A percentile compares a stretch with the other conserved stretches of the same genome.
Evolutionary conservation across 306 rosid species (phyloP).

Genomic region (Gillenia trifoliata): DNA sequence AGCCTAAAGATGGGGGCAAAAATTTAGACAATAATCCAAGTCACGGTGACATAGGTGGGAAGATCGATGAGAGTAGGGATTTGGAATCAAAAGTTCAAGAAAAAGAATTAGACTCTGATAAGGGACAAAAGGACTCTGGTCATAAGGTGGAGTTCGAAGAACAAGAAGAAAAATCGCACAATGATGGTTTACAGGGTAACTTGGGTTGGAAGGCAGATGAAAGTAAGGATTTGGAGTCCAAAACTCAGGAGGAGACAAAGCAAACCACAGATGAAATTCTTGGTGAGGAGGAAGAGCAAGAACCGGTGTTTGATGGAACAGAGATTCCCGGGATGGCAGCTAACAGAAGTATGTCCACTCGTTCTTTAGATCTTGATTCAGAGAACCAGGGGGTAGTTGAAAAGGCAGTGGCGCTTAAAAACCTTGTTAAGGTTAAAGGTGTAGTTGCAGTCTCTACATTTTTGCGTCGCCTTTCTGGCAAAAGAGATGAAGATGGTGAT

Average conservation of each 20-base stretch:
- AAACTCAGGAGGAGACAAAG: slow-evolving; percentile 12
- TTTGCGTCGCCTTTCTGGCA: slow-evolving; percentile 76
- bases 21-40: slow-evolving; percentile 10
- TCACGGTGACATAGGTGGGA: slow-evolving; percentile 4
- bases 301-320: slow-evolving; percentile 79
- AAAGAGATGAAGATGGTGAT: slow-evolving; percentile 41
- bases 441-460: slow-evolving; percentile 60
- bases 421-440: slow-evolving; percentile 67
- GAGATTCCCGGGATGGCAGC: slow-evolving; percentile 71
- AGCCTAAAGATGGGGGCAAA: slow-evolving; percentile 28
- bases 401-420: slow-evolving; percentile 70
- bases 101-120: slow-evolving; percentile 4
- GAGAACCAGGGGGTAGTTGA: slow-evolving; percentile 66
- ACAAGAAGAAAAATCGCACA: neutral
- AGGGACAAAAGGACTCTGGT: neutral
- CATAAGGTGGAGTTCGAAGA: slow-evolving; percentile 1
- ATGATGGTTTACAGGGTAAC: neutral
- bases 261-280: slow-evolving; percentile 41
- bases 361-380: slow-evolving; percentile 40
- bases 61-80: slow-evolving; percentile 20
- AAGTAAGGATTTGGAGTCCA: slow-evolving; percentile 21
- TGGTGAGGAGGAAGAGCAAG: slow-evolving; percentile 49
- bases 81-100: slow-evolving; percentile 5
- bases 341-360: slow-evolving; percentile 41
- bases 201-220: slow-evolving; percentile 23